Percentiles rank a stretch among this genome's conserved stretches.
These are phyloP conservation scores for Trichoderma koningiopsis DNA, from an alignment of 2,329 filamentous ascomycete genomes.

Conservation along the genomic window DNA sequence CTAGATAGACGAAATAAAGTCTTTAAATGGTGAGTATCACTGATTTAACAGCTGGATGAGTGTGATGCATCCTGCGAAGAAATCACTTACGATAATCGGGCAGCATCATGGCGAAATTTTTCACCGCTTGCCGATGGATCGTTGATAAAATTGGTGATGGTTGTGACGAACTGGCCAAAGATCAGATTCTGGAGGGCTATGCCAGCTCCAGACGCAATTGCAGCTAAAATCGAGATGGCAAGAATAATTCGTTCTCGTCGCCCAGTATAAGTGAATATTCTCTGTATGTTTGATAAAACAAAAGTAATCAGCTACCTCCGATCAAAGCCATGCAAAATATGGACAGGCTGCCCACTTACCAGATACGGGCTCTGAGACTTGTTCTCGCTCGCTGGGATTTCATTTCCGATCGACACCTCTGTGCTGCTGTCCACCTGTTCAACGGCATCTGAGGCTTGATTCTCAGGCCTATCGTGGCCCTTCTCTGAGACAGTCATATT, in stretches of 20 bases:
- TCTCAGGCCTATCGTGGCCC: not conserved
- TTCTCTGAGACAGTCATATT: constrained; percentile 5
- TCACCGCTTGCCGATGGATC: constrained; percentile 30
- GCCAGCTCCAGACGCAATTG: constrained; percentile 42
- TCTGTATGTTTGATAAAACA: not conserved
- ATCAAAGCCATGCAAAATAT: not conserved
- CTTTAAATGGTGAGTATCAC: constrained; percentile 45
- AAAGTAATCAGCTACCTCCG: not conserved
- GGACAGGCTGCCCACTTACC: not conserved
- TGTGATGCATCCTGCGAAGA: not conserved
- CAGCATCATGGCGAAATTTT: constrained; percentile 37
- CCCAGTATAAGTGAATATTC: constrained; percentile 11
- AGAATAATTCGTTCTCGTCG: not conserved
- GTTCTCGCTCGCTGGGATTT: not conserved
- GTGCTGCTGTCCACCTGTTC: not conserved
- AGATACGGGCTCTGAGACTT: constrained; percentile 13
- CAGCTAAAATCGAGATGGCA: constrained; percentile 33
- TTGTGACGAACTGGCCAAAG: constrained; percentile 43
- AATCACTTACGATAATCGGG: constrained; percentile 37
- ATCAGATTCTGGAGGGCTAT: constrained; percentile 44
- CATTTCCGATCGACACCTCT: not conserved
- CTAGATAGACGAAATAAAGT: constrained; percentile 61
- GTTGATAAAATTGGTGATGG: constrained; percentile 39
- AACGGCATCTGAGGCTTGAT: not conserved
- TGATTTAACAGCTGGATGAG: constrained; percentile 37